Percentiles rank a stretch among this genome's conserved stretches.
phyloP scores from a whole-genome alignment of 2,329 filamentous ascomycete species.

The Colletotrichum tabaci region DNA sequence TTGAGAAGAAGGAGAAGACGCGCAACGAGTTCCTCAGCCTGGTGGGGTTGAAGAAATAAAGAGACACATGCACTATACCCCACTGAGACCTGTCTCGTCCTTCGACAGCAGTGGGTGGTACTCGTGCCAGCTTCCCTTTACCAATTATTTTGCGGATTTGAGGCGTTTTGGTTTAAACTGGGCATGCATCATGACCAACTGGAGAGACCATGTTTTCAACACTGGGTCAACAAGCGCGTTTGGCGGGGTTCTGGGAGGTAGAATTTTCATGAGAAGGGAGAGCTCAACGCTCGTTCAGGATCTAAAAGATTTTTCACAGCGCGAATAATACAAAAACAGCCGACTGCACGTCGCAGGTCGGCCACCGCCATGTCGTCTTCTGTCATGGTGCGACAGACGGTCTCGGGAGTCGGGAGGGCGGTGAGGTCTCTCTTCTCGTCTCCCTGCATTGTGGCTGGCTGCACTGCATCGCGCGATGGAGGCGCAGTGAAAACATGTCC shows the following conservation, averaged over 20 bases:
- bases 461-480: too few relatives aligned
- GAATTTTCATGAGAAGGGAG: slow-evolving; percentile 40
- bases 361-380: not conserved
- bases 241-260: slow-evolving; percentile 32
- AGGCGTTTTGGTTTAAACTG: slow-evolving; percentile 32
- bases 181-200: slow-evolving; percentile 33
- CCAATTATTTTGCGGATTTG: slow-evolving; percentile 25
- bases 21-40: slow-evolving; percentile 95
- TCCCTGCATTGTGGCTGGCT: slow-evolving; percentile 6
- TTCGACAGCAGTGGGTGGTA: not conserved
- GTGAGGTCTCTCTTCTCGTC: slow-evolving; percentile 5
- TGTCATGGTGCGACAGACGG: not conserved
- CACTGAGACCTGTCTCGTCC: slow-evolving; percentile 16
- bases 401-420: not conserved
- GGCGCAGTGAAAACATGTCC: too few relatives aligned
- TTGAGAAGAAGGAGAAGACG: slow-evolving; percentile 93
- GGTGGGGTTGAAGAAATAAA: slow-evolving; percentile 69
- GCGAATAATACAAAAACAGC: slow-evolving; percentile 16
- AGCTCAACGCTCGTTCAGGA: slow-evolving; percentile 43
- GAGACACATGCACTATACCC: not conserved
- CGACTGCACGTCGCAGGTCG: slow-evolving; percentile 12
- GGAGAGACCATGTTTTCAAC: slow-evolving; percentile 43
- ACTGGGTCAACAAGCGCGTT: slow-evolving; percentile 43
- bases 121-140: slow-evolving; percentile 7
- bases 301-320: slow-evolving; percentile 3